Evolutionary conservation across 2,329 filamentous ascomycete genomes (phyloP), one percentile per base, ranked within the genome.

Genomic region (Botrytis galanthina): DNA sequence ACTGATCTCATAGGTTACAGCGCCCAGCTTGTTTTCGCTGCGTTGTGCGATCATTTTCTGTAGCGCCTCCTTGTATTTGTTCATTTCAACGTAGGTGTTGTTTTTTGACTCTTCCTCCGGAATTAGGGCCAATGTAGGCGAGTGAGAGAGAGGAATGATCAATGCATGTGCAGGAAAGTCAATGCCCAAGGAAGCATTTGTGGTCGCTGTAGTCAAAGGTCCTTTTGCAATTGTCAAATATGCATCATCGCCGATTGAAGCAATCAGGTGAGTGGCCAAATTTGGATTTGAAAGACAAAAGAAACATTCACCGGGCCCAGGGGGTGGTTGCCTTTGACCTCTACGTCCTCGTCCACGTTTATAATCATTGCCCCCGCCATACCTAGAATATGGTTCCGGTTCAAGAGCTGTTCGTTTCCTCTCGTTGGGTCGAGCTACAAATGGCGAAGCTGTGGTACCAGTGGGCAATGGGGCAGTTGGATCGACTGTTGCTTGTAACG

Each of bases 171-270:
- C 89, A 0, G 95, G 93, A 80, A 95, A 97, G 35, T 86, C 84
- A 7, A 98, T 86, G 8, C 89, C 88, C 0, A 90, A 84, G 14
- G 85, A 80, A 26, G 82, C 79, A 81, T 94, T 97, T 3, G 91
- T 95, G 12, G 87, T 84, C 0, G 88, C 83, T 2, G 90, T 92
- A 2, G 93, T 91, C 0, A 99, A 86, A 8, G 96, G 95, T 0
- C 96, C 96, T 82, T 97, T 98, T 74, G 96, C 94, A 37, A 92
- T 96, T 42, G 96, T 97, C 72, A 98, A 84, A 82, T 98, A 98
- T 71, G 90, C 88, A 74, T 97, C 92, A 29, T 94, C 91, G 71
- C 93, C 96, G 76, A 99, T 95, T 39, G 92, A 94, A 76, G 92
- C 92, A 79, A 98, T 92, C 82, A 99, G 92, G 83, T 99, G 95